Evolutionary conservation across 208 protist species (phyloP).

Genomic region (Trichomonas vaginalis): DNA sequence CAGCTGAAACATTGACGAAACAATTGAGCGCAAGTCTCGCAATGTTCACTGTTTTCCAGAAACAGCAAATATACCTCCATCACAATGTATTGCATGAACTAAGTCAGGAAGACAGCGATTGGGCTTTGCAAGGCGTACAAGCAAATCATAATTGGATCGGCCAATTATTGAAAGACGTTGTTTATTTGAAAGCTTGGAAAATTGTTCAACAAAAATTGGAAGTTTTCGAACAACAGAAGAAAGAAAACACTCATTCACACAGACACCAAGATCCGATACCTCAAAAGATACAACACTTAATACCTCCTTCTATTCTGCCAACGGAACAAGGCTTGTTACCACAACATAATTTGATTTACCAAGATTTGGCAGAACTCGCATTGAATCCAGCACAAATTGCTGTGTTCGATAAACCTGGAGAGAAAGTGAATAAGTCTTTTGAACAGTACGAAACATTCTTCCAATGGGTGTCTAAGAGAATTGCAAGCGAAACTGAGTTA

Average conservation of each 20-base stretch:
- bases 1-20: background rate
- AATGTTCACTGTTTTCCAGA: background rate
- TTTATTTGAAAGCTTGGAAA: background rate
- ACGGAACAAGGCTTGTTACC: background rate
- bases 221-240: background rate
- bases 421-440: background rate
- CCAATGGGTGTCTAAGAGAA: background rate
- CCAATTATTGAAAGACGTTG: background rate
- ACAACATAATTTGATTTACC: background rate
- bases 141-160: background rate
- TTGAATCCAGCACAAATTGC: background rate
- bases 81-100: background rate
- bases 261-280: background rate
- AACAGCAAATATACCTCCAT: background rate
- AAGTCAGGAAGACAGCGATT: background rate
- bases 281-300: background rate
- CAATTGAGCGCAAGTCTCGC: background rate
- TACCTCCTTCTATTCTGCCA: background rate
- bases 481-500: background rate
- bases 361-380: background rate
- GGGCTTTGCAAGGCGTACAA: background rate
- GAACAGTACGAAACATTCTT: background rate
- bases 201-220: background rate
- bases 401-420: background rate
- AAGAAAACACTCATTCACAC: background rate